Conservation (phyloP, 371 early-diverging fungal genomes). For the Circinella minor region DNA sequence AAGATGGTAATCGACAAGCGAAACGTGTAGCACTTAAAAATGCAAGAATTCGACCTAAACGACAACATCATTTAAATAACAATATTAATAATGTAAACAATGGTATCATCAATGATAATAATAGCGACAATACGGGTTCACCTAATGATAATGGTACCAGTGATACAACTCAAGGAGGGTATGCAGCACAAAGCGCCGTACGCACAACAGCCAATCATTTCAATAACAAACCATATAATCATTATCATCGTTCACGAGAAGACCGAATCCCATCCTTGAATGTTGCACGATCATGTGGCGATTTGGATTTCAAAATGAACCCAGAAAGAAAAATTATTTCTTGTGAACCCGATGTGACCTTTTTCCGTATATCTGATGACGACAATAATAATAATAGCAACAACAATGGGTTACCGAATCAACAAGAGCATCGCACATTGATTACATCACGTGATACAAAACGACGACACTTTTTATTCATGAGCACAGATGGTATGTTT, state of each 20-base stretch:
- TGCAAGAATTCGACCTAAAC: constrained; percentile 63
- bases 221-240: constrained; percentile 14
- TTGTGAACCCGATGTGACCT: constrained; percentile 65
- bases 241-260: constrained; percentile 30
- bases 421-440: constrained; percentile 4
- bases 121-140: constrained; percentile 8
- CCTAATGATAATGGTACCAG: neutral
- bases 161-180: constrained; percentile 12
- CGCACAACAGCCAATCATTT: constrained; percentile 31
- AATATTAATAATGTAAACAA: neutral
- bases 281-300: constrained; percentile 68
- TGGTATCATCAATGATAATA: constrained; percentile 4
- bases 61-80: constrained; percentile 5
- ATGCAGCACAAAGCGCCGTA: constrained; percentile 38
- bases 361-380: constrained; percentile 49
- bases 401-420: neutral
- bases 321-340: constrained; percentile 57
- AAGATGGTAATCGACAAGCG: constrained; percentile 54
- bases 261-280: constrained; percentile 61
- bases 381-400: constrained; percentile 7
- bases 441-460: constrained; percentile 34
- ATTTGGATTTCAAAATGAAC: constrained; percentile 68
- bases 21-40: constrained; percentile 62
- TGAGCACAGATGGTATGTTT: constrained; percentile 56
- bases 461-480: constrained; percentile 52